Evolutionary conservation across 257 asterid species (phyloP).

Genomic region (Solanum chiquidenum): DNA sequence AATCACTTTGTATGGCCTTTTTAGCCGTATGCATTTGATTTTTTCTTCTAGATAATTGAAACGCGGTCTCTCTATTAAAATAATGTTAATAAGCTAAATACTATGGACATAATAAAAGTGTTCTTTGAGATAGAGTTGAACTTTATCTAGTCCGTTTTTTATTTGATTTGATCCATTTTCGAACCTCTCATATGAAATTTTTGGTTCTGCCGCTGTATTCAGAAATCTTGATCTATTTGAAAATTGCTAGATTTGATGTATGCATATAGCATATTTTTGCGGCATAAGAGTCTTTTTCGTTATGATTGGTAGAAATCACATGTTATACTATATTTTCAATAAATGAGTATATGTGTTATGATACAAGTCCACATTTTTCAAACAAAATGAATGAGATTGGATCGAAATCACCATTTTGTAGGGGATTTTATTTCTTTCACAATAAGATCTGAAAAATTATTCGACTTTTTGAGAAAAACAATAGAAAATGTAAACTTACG

Average conservation of each 20-base stretch:
- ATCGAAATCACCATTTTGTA: neutral
- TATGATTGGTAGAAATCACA: neutral
- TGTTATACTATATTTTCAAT: neutral
- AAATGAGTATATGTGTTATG: rapidly evolving
- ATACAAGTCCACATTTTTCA: neutral
- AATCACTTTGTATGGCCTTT: neutral
- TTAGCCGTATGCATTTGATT: neutral
- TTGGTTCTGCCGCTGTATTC: rapidly evolving
- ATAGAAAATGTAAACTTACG: neutral
- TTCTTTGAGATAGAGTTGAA: neutral
- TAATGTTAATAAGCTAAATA: neutral
- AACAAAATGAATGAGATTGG: neutral
- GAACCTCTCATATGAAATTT: neutral
- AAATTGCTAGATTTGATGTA: neutral
- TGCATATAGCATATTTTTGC: neutral
- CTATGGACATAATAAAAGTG: neutral
- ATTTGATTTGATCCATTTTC: neutral
- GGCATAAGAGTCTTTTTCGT: too few species aligned
- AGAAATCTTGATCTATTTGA: too few species aligned
- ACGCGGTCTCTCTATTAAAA: neutral
- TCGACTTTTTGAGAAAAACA: too few species aligned
- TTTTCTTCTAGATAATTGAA: neutral
- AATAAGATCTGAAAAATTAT: too few species aligned
- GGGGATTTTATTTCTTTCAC: too few species aligned
- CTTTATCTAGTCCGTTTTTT: neutral